Evolutionary conservation across 805 yeast genomes (phyloP).

Genomic region (Starmerella bacillaris): DNA sequence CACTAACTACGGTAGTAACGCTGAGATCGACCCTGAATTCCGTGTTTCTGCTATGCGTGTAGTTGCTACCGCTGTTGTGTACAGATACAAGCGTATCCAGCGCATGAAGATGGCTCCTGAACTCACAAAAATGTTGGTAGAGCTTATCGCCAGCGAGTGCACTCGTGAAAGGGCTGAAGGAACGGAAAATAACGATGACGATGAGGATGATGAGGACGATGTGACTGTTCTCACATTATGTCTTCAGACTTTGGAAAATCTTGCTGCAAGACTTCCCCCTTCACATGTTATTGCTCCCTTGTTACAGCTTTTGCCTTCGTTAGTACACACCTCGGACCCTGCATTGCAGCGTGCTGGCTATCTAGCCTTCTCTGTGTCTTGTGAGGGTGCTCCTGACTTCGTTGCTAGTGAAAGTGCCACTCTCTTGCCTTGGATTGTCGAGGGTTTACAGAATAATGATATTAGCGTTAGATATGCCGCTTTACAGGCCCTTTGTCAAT

Average conservation of each 20-base stretch:
- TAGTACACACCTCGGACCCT: constrained; percentile 37
- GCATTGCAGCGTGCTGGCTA: constrained; percentile 78
- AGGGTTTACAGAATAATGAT: constrained; percentile 62
- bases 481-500: constrained; percentile 55
- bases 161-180: background rate
- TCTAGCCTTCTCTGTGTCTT: constrained; percentile 62
- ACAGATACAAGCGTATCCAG: constrained; percentile 63
- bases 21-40: constrained; percentile 53
- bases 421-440: constrained; percentile 51
- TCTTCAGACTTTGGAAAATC: constrained; percentile 56
- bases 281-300: constrained; percentile 74
- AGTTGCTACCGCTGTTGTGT: constrained; percentile 57
- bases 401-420: constrained; percentile 56
- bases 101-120: constrained; percentile 71
- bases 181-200: constrained; percentile 52
- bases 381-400: constrained; percentile 89
- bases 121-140: constrained; percentile 53
- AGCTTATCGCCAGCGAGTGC: constrained; percentile 47
- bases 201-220: constrained; percentile 87
- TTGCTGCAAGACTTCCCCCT: constrained; percentile 77
- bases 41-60: constrained; percentile 73
- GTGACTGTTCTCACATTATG: constrained; percentile 62
- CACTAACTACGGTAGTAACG: constrained; percentile 48
- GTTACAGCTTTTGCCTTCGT: constrained; percentile 30
- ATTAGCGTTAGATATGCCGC: constrained; percentile 72